Percentiles rank a stretch among this genome's conserved stretches.
Evolutionary conservation across 192 early-diverging fungal genomes (phyloP).

Genomic region (Linnemannia elongata): DNA sequence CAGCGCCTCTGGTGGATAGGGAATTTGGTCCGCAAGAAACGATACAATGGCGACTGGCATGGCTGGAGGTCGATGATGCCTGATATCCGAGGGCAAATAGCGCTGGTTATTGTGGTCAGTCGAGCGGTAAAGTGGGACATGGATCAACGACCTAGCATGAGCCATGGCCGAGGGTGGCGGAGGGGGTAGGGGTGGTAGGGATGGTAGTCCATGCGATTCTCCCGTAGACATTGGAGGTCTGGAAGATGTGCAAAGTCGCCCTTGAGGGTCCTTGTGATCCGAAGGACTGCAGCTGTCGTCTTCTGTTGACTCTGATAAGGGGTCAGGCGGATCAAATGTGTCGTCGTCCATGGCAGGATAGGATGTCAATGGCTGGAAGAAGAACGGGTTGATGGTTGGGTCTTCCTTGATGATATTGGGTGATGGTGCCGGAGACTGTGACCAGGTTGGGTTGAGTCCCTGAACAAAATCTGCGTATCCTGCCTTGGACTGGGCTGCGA

Average conservation of each 20-base stretch:
- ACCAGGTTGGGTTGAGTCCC: slow-evolving; percentile 69
- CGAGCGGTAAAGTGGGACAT: slow-evolving; percentile 65
- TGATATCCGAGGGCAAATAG: slow-evolving; percentile 44
- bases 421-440: slow-evolving; percentile 68
- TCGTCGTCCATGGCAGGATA: slow-evolving; percentile 68
- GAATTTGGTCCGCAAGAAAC: slow-evolving; percentile 65
- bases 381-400: slow-evolving; percentile 68
- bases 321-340: slow-evolving; percentile 67
- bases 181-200: slow-evolving; percentile 36
- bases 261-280: slow-evolving; percentile 14
- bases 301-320: slow-evolving; percentile 47
- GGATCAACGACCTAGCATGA: slow-evolving; percentile 65
- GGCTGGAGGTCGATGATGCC: slow-evolving; percentile 38
- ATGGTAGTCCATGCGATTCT: slow-evolving; percentile 25
- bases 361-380: slow-evolving; percentile 57
- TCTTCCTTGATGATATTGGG: slow-evolving; percentile 63
- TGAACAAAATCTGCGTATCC: slow-evolving; percentile 70
- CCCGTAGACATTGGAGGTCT: neutral
- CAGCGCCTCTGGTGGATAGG: slow-evolving; percentile 62
- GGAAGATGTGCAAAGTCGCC: neutral
- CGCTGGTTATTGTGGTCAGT: slow-evolving; percentile 54
- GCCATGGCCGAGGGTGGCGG: slow-evolving; percentile 35
- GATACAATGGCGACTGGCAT: slow-evolving; percentile 68
- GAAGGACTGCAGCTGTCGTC: slow-evolving; percentile 30
- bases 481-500: slow-evolving; percentile 18